Conservation (phyloP, 2,329 filamentous ascomycete species). For the Metarhizium guizhouense region DNA sequence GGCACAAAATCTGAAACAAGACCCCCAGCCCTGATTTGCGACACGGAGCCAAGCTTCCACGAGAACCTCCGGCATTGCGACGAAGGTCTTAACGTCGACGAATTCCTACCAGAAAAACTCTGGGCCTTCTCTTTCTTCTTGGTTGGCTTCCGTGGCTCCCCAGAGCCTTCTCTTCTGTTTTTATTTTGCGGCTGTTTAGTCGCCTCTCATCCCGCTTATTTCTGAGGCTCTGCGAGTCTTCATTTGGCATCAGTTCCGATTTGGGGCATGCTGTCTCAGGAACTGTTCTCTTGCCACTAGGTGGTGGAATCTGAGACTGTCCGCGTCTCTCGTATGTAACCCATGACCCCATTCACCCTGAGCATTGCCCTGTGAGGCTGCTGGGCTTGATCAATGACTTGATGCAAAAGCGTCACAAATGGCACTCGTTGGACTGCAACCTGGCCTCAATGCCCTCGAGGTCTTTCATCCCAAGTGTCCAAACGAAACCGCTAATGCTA, state of each 20-base stretch:
- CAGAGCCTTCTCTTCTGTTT: neutral
- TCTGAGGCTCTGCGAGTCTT: conserved; percentile 3
- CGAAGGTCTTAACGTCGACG: neutral
- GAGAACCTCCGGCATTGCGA: neutral
- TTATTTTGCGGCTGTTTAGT: neutral
- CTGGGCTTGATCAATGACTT: neutral
- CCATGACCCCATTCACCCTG: neutral
- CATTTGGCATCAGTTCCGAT: neutral
- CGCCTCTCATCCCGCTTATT: neutral
- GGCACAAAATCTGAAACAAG: conserved; percentile 5
- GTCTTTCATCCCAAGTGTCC: neutral
- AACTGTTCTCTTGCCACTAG: neutral
- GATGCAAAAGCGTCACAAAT: neutral
- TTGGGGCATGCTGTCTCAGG: neutral
- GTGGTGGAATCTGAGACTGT: conserved; percentile 1
- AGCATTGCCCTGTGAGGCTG: neutral
- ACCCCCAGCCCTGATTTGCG: neutral
- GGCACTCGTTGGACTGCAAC: neutral
- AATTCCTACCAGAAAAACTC: neutral
- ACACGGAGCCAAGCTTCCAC: neutral
- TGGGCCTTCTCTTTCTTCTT: neutral
- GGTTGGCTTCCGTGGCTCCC: neutral
- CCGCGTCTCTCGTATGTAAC: conserved; percentile 4
- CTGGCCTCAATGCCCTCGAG: neutral
- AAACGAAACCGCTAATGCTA: neutral